Conservation (phyloP, 495 filamentous ascomycete genomes). For the Penicillium malachiteum region DNA sequence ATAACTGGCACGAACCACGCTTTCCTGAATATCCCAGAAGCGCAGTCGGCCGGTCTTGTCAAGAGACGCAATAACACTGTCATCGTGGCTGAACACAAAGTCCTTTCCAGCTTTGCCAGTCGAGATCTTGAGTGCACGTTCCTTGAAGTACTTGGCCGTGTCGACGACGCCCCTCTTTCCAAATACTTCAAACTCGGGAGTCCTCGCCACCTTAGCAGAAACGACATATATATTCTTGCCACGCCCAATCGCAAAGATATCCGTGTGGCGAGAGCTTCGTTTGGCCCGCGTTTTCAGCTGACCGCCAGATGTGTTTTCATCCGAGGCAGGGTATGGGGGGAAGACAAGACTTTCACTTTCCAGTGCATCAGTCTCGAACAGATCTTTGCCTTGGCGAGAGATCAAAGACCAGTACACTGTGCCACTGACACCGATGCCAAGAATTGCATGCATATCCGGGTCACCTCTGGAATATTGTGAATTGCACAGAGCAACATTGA, state of each 20-base stretch:
- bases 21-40: constrained; percentile 91
- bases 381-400: constrained; percentile 65
- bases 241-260: constrained; percentile 91
- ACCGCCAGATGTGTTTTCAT: constrained; percentile 79
- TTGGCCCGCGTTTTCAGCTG: constrained; percentile 94
- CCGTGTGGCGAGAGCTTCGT: constrained; percentile 79
- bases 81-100: constrained; percentile 95
- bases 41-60: constrained; percentile 94
- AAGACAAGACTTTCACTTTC: constrained; percentile 79
- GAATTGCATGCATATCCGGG: constrained; percentile 67
- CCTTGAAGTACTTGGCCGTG: constrained; percentile 78
- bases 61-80: constrained; percentile 87
- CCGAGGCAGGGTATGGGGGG: constrained; percentile 71
- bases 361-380: constrained; percentile 67
- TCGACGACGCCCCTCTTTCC: constrained; percentile 74
- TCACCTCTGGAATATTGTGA: constrained; percentile 45
- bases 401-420: constrained; percentile 89
- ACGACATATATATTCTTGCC: constrained; percentile 95
- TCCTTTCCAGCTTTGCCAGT: constrained; percentile 98
- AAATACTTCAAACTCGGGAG: constrained; percentile 65
- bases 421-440: constrained; percentile 90
- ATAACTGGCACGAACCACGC: constrained; percentile 60
- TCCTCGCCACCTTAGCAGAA: constrained; percentile 73
- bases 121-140: constrained; percentile 85
- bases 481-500: constrained; percentile 82